Evolutionary conservation across 768 basidiomycete species (phyloP), one percentile per base, ranked within the genome.

Genomic region (Russula lepida): DNA sequence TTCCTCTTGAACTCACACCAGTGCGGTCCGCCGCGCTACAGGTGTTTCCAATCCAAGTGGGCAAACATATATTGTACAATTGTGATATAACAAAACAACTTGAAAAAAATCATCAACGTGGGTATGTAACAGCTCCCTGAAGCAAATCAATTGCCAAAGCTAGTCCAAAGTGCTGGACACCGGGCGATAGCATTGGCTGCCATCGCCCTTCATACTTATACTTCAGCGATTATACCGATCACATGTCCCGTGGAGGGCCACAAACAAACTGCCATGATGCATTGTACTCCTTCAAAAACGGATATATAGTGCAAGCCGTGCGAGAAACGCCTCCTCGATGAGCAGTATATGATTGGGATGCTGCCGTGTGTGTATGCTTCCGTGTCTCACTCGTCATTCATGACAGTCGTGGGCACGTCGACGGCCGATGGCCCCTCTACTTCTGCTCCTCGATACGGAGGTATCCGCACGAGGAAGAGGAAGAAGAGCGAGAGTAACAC

Each of bases 391-490:
- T 51, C 55, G 33, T 52, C n/a, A 27, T 58, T n/a, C 5, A 54
- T 8, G 30, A 56, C 49, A 19, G 46, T 32, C 49, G 41, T 6
- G 6, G 48, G 54, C 13, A 6, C 39, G 15, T 6, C 32, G 52
- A 28, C 27, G n/a, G 33, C 25, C 6, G 27, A 12, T 21, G 54
- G 33, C 3, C 33, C 59, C 21, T 49, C 59, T 2, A 41, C 37
- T 19, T 32, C 47, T 37, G 21, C 30, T 6, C n/a, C 23, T 9
- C 3, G 39, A 5, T 35, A 30, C 0, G 62, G 47, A 2, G 73
- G 71, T 48, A 83, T 65, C 19, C 79, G 76, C 9, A 88, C 79
- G 52, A 83, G 74, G 13, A 68, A 64, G 33, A 86, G 69, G 13
- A 81, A 68, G 37, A 73, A 44, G 58, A 84, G 74, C 7, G 83